phyloP scores from a whole-genome alignment of 345 rosid genomes.

The Rhodamnia rubescens region DNA sequence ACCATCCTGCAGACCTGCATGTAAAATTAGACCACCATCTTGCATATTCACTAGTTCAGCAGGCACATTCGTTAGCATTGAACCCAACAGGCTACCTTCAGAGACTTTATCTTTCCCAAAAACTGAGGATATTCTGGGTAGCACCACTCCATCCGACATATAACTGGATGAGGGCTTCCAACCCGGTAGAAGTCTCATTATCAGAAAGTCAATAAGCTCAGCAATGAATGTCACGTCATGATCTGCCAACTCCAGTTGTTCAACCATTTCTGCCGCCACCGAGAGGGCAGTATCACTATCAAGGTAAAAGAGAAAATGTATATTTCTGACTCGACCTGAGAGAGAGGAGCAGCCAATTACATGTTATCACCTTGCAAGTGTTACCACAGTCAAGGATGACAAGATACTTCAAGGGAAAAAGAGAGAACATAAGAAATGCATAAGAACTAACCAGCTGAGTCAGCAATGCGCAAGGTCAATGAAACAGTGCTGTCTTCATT shows the following conservation, averaged over 20 bases:
- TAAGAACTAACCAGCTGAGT: constrained; percentile 28
- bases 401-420: not conserved
- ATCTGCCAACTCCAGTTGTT: constrained; percentile 52
- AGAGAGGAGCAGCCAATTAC: not conserved
- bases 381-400: not conserved
- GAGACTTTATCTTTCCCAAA: constrained; percentile 7
- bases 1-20: constrained; percentile 1
- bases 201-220: constrained; percentile 54
- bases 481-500: constrained; percentile 39
- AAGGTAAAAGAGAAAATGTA: constrained; percentile 60
- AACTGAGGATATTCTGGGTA: constrained; percentile 5
- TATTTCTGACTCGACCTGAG: constrained; percentile 43
- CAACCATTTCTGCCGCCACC: constrained; percentile 75
- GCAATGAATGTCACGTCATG: constrained; percentile 68
- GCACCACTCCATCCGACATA: constrained; percentile 10
- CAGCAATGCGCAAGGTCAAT: constrained; percentile 46
- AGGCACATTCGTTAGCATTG: constrained; percentile 10
- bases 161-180: constrained; percentile 27
- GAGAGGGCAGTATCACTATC: constrained; percentile 62
- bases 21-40: constrained; percentile 1
- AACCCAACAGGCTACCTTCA: constrained; percentile 12
- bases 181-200: constrained; percentile 35
- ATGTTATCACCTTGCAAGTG: not conserved
- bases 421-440: not conserved
- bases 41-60: constrained; percentile 1